Percentiles rank a stretch among this genome's conserved stretches.
Conservation (phyloP, 768 basidiomycete species). For the Candolleomyces efflorescens region DNA sequence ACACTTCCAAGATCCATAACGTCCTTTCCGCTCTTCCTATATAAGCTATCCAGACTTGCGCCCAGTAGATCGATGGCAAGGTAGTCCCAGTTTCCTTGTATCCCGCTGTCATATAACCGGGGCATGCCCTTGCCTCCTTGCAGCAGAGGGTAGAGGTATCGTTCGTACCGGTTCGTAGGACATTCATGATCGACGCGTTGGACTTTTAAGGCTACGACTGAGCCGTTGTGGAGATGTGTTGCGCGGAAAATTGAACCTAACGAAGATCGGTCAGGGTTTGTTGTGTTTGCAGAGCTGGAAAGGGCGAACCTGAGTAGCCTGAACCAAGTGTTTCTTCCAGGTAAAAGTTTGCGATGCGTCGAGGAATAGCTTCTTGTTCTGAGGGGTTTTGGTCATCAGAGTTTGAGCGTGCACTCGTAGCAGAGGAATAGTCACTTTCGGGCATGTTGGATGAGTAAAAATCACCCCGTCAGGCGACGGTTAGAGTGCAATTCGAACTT, state of each 20-base stretch:
- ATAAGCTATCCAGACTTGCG: conserved; percentile 60
- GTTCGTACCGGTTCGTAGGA: conserved; percentile 73
- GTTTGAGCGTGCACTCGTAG: conserved; percentile 5
- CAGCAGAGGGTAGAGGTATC: conserved; percentile 60
- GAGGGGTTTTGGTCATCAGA: conserved; percentile 13
- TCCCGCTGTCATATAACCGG: conserved; percentile 58
- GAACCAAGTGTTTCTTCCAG: conserved; percentile 59
- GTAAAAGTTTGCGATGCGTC: conserved; percentile 57
- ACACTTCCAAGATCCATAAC: conserved; percentile 68
- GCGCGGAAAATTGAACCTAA: conserved; percentile 71
- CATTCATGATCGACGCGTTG: conserved; percentile 68
- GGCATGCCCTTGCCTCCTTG: conserved; percentile 77
- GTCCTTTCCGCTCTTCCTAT: conserved; percentile 50
- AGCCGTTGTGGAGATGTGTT: conserved; percentile 47
- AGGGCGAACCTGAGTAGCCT: conserved; percentile 64
- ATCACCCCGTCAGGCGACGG: neutral
- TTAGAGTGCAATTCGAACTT: neutral
- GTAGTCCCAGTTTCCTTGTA: conserved; percentile 58
- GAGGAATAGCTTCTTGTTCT: conserved; percentile 24
- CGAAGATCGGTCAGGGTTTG: no score
- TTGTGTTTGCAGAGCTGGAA: no score
- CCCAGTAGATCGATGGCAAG: conserved; percentile 78
- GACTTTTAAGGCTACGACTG: conserved; percentile 70
- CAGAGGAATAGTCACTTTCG: conserved; percentile 10
- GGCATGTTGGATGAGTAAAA: conserved; percentile 4